These are phyloP conservation scores for Eucalyptus victrix DNA, from an alignment of 345 rosid species.

Conservation along the genomic window DNA sequence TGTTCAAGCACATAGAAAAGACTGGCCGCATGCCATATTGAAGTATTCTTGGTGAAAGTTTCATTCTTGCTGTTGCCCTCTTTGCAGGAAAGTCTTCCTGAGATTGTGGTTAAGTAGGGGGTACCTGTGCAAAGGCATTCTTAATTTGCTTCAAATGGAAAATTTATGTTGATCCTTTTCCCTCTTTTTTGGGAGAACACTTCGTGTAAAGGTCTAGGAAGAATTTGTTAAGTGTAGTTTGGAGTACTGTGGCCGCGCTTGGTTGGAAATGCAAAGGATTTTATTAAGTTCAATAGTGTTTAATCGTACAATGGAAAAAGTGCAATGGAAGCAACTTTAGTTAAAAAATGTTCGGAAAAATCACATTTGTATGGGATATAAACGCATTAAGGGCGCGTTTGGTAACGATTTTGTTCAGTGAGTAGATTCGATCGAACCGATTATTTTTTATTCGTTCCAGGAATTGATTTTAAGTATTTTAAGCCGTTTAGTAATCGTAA, in stretches of 20 bases:
- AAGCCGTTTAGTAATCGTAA: no score
- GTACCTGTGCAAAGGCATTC: neutral
- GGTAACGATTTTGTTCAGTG: no score
- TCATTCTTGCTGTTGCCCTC: neutral
- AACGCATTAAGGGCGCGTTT: rapidly evolving
- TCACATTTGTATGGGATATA: neutral
- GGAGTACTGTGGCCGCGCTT: no score
- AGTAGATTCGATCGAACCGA: no score
- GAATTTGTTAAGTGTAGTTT: neutral
- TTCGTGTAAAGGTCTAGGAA: neutral
- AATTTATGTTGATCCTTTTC: neutral
- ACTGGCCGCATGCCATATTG: neutral
- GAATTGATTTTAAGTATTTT: no score
- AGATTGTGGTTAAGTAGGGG: neutral
- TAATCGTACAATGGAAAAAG: rapidly evolving
- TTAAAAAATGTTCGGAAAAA: neutral
- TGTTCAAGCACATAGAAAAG: neutral
- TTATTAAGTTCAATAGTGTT: neutral
- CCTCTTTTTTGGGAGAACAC: neutral
- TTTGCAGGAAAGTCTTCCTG: neutral
- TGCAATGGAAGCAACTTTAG: neutral
- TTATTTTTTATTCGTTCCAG: no score
- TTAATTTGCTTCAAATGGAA: neutral
- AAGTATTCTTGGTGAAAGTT: neutral
- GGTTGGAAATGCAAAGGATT: neutral